Percentiles rank a stretch among this genome's conserved stretches.
Conservation (phyloP, 2,329 filamentous ascomycete species). For the Pezicula radicicola region DNA sequence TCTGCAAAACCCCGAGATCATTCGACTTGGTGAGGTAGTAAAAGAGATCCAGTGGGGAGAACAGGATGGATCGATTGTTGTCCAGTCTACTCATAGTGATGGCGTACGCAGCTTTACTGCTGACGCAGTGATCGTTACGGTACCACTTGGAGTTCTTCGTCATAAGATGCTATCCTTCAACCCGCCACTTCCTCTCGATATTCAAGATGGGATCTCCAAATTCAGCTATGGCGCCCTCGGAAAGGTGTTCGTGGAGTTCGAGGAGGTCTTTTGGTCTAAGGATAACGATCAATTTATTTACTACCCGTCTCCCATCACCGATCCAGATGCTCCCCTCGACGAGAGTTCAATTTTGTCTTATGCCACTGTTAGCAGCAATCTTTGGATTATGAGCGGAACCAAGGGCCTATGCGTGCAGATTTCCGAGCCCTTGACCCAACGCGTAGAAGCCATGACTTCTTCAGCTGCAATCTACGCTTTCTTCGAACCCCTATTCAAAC, state of each 20-base stretch:
- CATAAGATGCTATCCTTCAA: slow-evolving; percentile 36
- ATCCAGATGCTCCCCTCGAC: slow-evolving; percentile 26
- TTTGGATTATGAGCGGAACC: slow-evolving; percentile 39
- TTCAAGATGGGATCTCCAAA: slow-evolving; percentile 32
- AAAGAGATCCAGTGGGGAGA: slow-evolving; percentile 35
- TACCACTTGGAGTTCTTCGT: slow-evolving; percentile 36
- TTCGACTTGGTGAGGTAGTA: slow-evolving; percentile 36
- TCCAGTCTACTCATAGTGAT: slow-evolving; percentile 20
- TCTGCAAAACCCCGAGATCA: slow-evolving; percentile 28
- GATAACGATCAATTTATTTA: slow-evolving; percentile 43
- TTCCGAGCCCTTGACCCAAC: slow-evolving; percentile 40
- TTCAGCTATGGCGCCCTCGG: slow-evolving; percentile 39
- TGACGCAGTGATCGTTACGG: slow-evolving; percentile 36
- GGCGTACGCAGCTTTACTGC: slow-evolving; percentile 26
- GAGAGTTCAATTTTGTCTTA: slow-evolving; percentile 37
- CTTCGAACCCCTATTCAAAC: slow-evolving; percentile 41
- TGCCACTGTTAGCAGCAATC: slow-evolving; percentile 39
- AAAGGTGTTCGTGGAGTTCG: slow-evolving; percentile 41
- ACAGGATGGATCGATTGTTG: slow-evolving; percentile 24
- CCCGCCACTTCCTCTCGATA: slow-evolving; percentile 32
- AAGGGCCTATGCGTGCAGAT: slow-evolving; percentile 41
- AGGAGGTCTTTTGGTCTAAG: slow-evolving; percentile 40
- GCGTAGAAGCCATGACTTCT: slow-evolving; percentile 38
- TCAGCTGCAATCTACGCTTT: slow-evolving; percentile 34
- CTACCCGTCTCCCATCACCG: slow-evolving; percentile 33